Evolutionary conservation across 1,139 yeast species (phyloP), one percentile per base, ranked within the genome.

Genomic region (Geotrichum siamense): DNA sequence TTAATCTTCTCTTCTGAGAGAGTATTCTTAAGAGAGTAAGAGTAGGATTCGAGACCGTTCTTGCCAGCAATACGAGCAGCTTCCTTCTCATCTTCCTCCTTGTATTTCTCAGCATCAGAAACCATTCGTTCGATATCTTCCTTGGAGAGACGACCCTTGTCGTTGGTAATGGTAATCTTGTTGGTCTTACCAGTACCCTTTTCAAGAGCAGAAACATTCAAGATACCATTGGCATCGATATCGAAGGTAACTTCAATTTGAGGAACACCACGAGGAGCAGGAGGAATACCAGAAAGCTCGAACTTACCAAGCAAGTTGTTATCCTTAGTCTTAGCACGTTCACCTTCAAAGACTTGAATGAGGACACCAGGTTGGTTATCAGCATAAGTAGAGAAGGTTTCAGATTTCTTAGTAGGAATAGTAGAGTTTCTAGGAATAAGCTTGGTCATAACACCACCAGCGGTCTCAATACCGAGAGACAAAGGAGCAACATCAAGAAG

Each of bases 91-190:
- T 83, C 94, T 67, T 81, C 86, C 55, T 79, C 87, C 72, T 80
- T 81, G 76, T 72, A 81, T 71, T 79, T 80, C 71, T 81, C 89
- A 55, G 89, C 89, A 72, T 86, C 95, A 60, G 84, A 75, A 56
- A 86, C 95, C 96, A 86, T 86, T 70, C 89, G 81, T 71, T 85
- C 95, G 54, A 85, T 85, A 58, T 85, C 95, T 64, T 85, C 95
- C 79, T 84, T 83, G 56, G 94, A 79, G 64, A 86, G 79, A 77
- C 95, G 84, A 67, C 95, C 95, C 79, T 86, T 86, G 73, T 86
- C 96, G 76, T 86, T 86, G 69, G 86, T 80, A 64, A 81, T 81
- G 66, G 86, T 80, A 61, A 81, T 81, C 76, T 81, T 79, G 72
- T 76, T 77, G 55, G 84, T 70, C 75, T 81, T 81, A 68, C 86